These are phyloP conservation scores for Penicillium lagena DNA, from an alignment of 495 filamentous ascomycete genomes.

Conservation along the genomic window DNA sequence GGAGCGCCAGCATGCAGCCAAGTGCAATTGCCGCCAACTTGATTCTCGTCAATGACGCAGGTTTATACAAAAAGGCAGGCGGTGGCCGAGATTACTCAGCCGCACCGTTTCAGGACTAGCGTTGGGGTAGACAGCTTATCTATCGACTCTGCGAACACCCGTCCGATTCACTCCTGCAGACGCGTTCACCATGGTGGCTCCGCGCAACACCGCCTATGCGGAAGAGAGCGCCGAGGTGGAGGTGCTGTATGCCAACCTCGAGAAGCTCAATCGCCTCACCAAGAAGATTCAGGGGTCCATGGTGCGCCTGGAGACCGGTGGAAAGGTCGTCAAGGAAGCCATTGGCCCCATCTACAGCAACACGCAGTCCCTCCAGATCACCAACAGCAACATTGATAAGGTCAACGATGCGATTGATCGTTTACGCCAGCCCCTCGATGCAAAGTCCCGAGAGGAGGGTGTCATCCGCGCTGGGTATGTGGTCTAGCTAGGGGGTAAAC, in stretches of 20 bases:
- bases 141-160: constrained; percentile 3
- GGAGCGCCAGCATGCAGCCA: constrained; percentile 24
- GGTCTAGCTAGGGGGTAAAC: too few relatives aligned
- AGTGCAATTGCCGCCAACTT: constrained; percentile 2
- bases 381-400: constrained; percentile 82
- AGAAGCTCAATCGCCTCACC: constrained; percentile 65
- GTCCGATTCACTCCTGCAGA: constrained; percentile 8
- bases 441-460: constrained; percentile 79
- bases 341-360: constrained; percentile 91
- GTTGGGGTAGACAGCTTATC: constrained; percentile 17
- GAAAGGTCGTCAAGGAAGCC: constrained; percentile 82
- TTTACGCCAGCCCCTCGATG: constrained; percentile 80
- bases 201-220: constrained; percentile 50
- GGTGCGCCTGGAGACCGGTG: constrained; percentile 75
- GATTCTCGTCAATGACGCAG: background rate
- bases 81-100: too few relatives aligned
- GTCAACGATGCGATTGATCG: constrained; percentile 81
- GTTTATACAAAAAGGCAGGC: too few relatives aligned
- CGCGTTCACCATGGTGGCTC: constrained; percentile 37
- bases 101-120: constrained; percentile 14
- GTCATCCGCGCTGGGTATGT: constrained; percentile 77
- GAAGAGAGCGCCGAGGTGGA: constrained; percentile 70
- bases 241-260: constrained; percentile 58
- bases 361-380: constrained; percentile 77
- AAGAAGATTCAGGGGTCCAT: constrained; percentile 92